These are phyloP conservation scores for Penicillium palitans DNA, from an alignment of 2,329 filamentous ascomycete genomes.

Conservation along the genomic window DNA sequence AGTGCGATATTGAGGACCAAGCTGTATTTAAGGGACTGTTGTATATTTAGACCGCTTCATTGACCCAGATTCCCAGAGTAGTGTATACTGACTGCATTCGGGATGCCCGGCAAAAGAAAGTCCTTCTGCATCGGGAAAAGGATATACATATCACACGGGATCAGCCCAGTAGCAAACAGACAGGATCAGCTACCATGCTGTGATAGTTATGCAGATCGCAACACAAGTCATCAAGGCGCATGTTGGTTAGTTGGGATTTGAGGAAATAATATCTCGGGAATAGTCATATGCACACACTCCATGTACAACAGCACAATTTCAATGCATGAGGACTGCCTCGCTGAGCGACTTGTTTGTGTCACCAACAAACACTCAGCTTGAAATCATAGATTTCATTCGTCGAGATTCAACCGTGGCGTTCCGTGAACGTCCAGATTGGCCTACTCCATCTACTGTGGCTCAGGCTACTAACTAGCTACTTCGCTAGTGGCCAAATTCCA, in stretches of 20 bases:
- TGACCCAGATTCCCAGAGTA: not conserved
- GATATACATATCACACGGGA: constrained; percentile 1
- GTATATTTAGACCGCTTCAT: not conserved
- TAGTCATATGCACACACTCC: not conserved
- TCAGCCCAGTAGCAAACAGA: not conserved
- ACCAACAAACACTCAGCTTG: not conserved
- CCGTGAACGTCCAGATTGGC: not conserved
- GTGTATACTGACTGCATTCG: constrained; percentile 18
- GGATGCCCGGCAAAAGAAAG: constrained; percentile 6
- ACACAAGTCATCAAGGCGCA: not conserved
- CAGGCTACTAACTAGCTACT: not conserved
- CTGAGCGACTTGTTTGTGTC: not conserved
- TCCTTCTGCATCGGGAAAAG: constrained; percentile 10
- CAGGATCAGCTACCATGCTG: not conserved
- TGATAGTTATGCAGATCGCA: not conserved
- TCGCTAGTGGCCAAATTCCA: not conserved
- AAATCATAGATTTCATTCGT: not conserved
- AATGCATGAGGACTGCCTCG: not conserved
- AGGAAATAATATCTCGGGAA: not conserved
- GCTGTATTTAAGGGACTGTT: constrained; percentile 4
- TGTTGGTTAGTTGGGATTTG: not conserved
- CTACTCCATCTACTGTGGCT: not conserved
- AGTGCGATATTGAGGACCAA: not conserved
- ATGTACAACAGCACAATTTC: not conserved
- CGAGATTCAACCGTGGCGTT: not conserved